Conservation (phyloP, 176 grass and related monocot species). For the Bonia amplexicaulis region DNA sequence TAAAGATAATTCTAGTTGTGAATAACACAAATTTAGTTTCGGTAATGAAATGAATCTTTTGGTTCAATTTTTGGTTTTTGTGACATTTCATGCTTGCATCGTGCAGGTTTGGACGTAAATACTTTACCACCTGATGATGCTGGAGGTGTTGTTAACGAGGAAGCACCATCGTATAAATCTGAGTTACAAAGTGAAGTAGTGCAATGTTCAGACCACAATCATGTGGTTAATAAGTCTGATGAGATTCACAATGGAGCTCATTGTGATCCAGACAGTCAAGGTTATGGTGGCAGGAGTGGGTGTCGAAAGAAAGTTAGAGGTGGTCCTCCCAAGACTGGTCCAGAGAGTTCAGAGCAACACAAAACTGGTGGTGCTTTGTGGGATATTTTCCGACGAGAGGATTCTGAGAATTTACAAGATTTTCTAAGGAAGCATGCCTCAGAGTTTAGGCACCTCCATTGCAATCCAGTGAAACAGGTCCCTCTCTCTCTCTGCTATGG, state of each 20-base stretch:
- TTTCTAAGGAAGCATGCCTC: slow-evolving; percentile 46
- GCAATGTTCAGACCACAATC: not conserved
- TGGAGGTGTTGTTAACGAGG: not conserved
- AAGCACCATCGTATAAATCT: not conserved
- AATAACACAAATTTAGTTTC: not conserved
- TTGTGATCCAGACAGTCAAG: not conserved
- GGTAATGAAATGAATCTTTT: not conserved
- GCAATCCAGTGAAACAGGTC: slow-evolving; percentile 60
- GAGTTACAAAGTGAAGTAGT: slow-evolving; percentile 5
- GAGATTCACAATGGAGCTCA: not conserved
- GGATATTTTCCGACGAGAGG: slow-evolving; percentile 69
- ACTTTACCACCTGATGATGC: slow-evolving; percentile 10
- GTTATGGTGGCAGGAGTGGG: not conserved
- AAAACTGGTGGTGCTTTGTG: slow-evolving; percentile 48
- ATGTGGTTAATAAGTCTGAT: slow-evolving; percentile 3
- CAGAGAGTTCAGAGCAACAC: slow-evolving; percentile 1
- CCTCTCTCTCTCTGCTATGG: not conserved
- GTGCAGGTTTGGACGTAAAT: slow-evolving; percentile 35
- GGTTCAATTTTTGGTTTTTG: not conserved
- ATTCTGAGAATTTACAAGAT: slow-evolving; percentile 45
- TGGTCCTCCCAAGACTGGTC: not conserved
- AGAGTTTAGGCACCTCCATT: slow-evolving; percentile 52
- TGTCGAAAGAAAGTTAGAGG: not conserved
- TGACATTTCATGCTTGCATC: not conserved
- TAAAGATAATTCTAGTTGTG: slow-evolving; percentile 6